Percentiles rank a stretch among this genome's conserved stretches.
Conservation (phyloP, 2,329 filamentous ascomycete species). For the Mycogone perniciosa region DNA sequence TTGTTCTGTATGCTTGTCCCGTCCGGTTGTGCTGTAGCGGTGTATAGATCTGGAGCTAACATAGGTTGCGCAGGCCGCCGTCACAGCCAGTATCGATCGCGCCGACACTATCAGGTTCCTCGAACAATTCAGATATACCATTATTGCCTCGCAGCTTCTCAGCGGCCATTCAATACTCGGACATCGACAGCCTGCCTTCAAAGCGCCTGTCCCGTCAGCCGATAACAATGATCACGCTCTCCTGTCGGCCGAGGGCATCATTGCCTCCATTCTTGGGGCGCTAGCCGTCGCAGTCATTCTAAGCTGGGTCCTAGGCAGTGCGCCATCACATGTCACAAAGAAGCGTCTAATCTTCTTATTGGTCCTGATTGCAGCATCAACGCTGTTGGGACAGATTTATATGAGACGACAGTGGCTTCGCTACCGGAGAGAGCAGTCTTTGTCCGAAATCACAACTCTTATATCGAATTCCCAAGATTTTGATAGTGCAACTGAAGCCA, state of each 20-base stretch:
- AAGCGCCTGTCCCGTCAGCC: conserved; percentile 12
- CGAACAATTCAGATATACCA: conserved; percentile 87
- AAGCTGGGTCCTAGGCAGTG: conserved; percentile 59
- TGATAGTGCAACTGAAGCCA: conserved; percentile 68
- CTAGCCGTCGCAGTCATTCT: conserved; percentile 64
- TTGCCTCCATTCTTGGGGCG: conserved; percentile 47
- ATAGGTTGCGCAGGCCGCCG: conserved; percentile 46
- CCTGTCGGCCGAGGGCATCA: conserved; percentile 38
- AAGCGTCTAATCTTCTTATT: conserved; percentile 47
- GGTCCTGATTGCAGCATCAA: conserved; percentile 46
- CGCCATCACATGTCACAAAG: conserved; percentile 47
- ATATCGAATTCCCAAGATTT: conserved; percentile 73
- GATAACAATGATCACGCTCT: conserved; percentile 22
- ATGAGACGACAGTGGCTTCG: conserved; percentile 75
- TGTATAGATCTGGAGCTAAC: not conserved
- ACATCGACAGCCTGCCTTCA: conserved; percentile 22
- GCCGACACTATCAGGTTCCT: conserved; percentile 80
- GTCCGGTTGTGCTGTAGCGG: not conserved
- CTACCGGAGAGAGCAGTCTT: conserved; percentile 66
- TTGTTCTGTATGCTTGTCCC: conserved; percentile 41
- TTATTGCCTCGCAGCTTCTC: conserved; percentile 84
- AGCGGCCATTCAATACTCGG: conserved; percentile 57
- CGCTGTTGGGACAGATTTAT: conserved; percentile 58
- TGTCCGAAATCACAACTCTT: conserved; percentile 62
- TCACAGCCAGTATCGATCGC: conserved; percentile 66